Base-by-base conservation (phyloP, 2,329 filamentous ascomycete genomes). In the Fusarium albidum region DNA sequence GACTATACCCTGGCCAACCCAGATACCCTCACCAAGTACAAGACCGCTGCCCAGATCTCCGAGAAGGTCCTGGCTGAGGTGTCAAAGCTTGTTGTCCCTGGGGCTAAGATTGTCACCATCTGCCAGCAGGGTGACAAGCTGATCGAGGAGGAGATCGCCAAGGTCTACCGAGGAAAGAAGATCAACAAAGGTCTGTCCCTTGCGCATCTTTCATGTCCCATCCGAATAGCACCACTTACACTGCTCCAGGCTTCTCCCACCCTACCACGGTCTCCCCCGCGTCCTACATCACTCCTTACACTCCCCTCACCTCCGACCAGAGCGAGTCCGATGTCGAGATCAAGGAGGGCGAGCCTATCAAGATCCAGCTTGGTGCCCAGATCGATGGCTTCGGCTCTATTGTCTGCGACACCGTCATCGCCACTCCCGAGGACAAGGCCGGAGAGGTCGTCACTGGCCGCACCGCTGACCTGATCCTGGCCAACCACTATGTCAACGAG, bases 81-180 rank as follows among this genome's bases (percentile, higher is more conserved):
- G 64, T 80, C 83, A 55, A 81, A 84, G 74, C 80, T 88, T 60
- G 86, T 91, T 73, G 82, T 90, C 57, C 89, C 94, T 61, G 94
- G 92, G 68, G 90, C 89, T 76, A 97, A 96, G 83, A 92, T 98
- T 70, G 84, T 98, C 68, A 88, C 92, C 68, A 85, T 99, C 76
- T 99, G 95, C 81, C 89, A 96, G 82, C 88, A 93, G 81, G 95
- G 95, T 67, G 95, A 99, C 80, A 89, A 93, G 83, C 83, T 99
- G 57, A 84, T 99, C 62, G 92, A 95, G 63, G 94, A 96, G 71
- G 95, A 98, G 78, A 83, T 96, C 49, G 78, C 85, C 72, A 98
- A 98, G 83, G 94, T 99, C 70, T 99, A 95, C 85, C 93, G 96
- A 75, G 94, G 93, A 77, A 98, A 98, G 84, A 98, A 97, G 82